Evolutionary conservation across 805 yeast genomes (phyloP).

Genomic region (Babjeviella inositovora): DNA sequence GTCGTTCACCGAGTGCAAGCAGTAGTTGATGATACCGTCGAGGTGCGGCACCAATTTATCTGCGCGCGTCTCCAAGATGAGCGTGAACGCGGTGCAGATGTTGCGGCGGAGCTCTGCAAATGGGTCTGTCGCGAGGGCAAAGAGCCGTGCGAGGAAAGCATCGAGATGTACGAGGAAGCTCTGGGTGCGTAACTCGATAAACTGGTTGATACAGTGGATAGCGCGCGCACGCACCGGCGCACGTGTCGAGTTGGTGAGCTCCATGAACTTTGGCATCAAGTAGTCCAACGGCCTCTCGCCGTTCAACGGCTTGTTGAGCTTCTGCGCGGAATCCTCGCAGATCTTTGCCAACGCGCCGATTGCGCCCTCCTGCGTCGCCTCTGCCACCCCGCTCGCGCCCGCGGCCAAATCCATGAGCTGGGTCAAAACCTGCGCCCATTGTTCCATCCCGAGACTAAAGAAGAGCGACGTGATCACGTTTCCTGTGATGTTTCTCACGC

Average conservation of each 20-base stretch:
- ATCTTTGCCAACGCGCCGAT: constrained; percentile 72
- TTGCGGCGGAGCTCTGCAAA: constrained; percentile 49
- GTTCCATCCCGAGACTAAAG: constrained; percentile 41
- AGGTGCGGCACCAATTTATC: constrained; percentile 70
- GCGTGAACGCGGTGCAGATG: constrained; percentile 63
- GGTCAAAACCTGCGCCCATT: constrained; percentile 67
- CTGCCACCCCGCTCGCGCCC: constrained; percentile 20
- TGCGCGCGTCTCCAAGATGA: constrained; percentile 60
- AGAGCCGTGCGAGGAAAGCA: constrained; percentile 44
- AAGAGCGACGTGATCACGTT: constrained; percentile 78
- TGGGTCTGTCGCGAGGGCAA: constrained; percentile 49
- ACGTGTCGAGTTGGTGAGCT: constrained; percentile 22
- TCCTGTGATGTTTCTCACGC: constrained; percentile 80
- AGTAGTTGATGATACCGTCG: constrained; percentile 73
- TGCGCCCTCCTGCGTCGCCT: constrained; percentile 50
- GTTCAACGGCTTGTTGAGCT: constrained; percentile 47
- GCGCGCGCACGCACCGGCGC: constrained; percentile 42
- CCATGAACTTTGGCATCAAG: constrained; percentile 50
- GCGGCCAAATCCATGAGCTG: constrained; percentile 48
- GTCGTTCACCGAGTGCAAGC: constrained; percentile 61
- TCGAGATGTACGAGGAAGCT: constrained; percentile 50
- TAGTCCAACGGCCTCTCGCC: constrained; percentile 54
- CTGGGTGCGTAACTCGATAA: constrained; percentile 56
- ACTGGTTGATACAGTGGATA: constrained; percentile 61
- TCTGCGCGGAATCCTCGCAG: constrained; percentile 70